A percentile compares a stretch with the other conserved stretches of the same genome.
Conservation (phyloP, 2,329 filamentous ascomycete genomes). For the Dothistroma pini region DNA sequence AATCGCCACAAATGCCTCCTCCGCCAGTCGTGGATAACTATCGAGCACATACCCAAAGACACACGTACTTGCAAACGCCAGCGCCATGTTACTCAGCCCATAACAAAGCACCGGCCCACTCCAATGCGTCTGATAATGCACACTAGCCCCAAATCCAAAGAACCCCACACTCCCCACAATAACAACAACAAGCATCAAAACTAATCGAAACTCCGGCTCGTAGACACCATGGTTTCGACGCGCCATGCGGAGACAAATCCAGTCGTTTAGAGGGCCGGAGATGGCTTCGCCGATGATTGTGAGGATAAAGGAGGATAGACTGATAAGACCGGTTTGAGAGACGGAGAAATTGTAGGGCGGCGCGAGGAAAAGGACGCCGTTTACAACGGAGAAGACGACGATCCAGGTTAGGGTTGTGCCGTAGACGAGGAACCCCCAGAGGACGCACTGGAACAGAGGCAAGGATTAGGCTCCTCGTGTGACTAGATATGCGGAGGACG, state of each 20-base stretch:
- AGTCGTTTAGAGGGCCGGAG: constrained; percentile 47
- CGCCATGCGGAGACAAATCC: constrained; percentile 35
- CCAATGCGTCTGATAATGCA: constrained; percentile 49
- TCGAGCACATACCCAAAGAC: constrained; percentile 53
- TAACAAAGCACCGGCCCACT: constrained; percentile 47
- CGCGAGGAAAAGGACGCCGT: constrained; percentile 39
- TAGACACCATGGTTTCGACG: constrained; percentile 34
- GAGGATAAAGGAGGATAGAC: constrained; percentile 49
- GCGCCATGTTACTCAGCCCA: constrained; percentile 48
- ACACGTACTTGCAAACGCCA: constrained; percentile 47
- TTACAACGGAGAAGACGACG: constrained; percentile 47
- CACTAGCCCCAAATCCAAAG: constrained; percentile 47
- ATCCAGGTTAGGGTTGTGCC: constrained; percentile 43
- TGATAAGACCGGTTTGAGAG: constrained; percentile 47
- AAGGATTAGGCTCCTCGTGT: too few relatives aligned
- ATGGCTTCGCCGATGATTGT: constrained; percentile 46
- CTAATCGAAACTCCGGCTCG: constrained; percentile 32
- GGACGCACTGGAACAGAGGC: constrained; percentile 21
- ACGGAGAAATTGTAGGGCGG: constrained; percentile 46
- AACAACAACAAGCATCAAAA: constrained; percentile 40
- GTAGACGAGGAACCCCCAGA: constrained; percentile 42
- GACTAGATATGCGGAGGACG: too few relatives aligned
- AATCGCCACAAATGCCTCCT: constrained; percentile 52
- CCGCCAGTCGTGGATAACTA: constrained; percentile 45
- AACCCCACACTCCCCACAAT: constrained; percentile 45